Evolutionary conservation across 2,329 filamentous ascomycete species (phyloP), one percentile per base, ranked within the genome.

Genomic region (Aureobasidium sp.): DNA sequence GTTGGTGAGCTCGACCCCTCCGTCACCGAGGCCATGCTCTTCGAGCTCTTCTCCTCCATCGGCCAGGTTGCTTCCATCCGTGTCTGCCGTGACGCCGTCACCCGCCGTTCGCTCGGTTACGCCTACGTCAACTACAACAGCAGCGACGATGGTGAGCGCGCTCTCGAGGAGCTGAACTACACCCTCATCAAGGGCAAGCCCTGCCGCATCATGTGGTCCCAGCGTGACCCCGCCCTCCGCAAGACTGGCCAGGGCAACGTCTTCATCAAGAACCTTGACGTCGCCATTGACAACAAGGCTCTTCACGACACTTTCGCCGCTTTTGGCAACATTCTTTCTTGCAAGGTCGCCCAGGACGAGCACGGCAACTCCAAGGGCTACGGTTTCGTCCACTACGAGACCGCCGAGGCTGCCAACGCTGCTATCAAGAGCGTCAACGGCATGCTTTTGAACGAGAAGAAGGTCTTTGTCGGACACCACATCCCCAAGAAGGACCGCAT

Each of bases 41-140:
- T 97, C 79, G 94, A 99, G 86, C 90, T 99, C 67, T 99, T 99
- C 85, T 97, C 94, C 65, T 94, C 95, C 79, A 99, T 99, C 75
- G 94, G 94, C 71, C 93, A 96, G 73, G 94, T 99, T 72, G 94
- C 94, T 69, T 99, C 94, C 65, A 99, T 99, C 78, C 94, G 94
- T 85, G 94, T 99, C 76, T 99, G 94, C 86, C 94, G 94, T 80
- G 94, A 99, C 75, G 93, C 94, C 67, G 92, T 99, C 75, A 97
- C 94, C 74, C 92, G 94, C 77, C 93, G 94, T 79, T 99, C 94
- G 68, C 91, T 99, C 69, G 94, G 94, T 70, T 99, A 99, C 78
- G 94, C 94, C 78, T 99, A 99, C 78, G 94, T 99, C 80, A 99
- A 99, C 87, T 99, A 97, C 87, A 99, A 97, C 84, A 93, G 91